Conservation (phyloP, 495 filamentous ascomycete genomes). For the Aspergillus diversus region DNA sequence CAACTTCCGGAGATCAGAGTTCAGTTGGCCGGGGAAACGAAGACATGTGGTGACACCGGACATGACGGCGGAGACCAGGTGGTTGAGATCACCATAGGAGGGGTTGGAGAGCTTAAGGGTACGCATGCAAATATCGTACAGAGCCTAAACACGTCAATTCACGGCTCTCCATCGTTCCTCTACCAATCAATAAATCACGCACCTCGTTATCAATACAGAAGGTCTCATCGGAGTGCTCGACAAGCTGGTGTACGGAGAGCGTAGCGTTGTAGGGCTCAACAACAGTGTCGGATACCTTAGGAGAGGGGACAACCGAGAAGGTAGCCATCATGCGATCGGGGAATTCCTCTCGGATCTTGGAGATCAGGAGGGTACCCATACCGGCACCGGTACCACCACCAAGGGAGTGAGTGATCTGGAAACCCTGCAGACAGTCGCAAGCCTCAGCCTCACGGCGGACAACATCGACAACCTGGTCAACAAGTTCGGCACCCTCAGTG, state of each 20-base stretch:
- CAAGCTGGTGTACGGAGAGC: conserved; percentile 97
- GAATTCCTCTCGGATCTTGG: conserved; percentile 99
- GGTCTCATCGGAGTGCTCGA: conserved; percentile 99
- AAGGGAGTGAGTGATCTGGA: conserved; percentile 99
- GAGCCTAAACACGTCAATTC: conserved; percentile 58
- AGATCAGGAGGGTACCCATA: conserved; percentile 99
- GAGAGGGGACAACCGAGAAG: conserved; percentile 99
- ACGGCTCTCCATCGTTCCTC: background rate
- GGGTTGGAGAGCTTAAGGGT: conserved; percentile 98
- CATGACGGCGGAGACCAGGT: conserved; percentile 99
- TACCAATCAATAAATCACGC: conserved; percentile 21
- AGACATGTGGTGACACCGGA: conserved; percentile 98
- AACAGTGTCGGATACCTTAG: conserved; percentile 99
- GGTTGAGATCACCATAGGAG: conserved; percentile 98
- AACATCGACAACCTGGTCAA: conserved; percentile 97
- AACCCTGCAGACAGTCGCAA: conserved; percentile 99
- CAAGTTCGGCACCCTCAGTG: conserved; percentile 99
- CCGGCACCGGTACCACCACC: conserved; percentile 99
- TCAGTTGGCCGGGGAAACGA: conserved; percentile 99
- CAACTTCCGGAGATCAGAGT: conserved; percentile 99
- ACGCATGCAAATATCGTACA: conserved; percentile 99
- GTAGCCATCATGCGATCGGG: conserved; percentile 99
- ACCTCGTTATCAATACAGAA: conserved; percentile 99
- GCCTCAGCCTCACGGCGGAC: conserved; percentile 98
- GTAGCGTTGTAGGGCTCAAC: conserved; percentile 99